Conservation (phyloP, 164 flowering plant species). For the Malania oleifera region DNA sequence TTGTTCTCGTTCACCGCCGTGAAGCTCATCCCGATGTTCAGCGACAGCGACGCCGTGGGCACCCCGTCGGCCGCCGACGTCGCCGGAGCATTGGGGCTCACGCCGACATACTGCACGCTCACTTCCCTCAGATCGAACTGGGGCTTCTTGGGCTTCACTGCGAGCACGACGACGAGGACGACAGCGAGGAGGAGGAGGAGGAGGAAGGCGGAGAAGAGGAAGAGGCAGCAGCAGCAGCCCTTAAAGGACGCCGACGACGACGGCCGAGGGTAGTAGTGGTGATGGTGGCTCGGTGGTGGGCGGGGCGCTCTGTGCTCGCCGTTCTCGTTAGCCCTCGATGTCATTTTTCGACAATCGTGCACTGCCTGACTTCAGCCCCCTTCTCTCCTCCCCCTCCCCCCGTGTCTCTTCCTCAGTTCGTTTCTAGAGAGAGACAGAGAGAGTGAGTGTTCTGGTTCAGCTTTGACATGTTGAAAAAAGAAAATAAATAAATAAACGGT, state of each 20-base stretch:
- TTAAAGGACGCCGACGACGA: conserved; percentile 48
- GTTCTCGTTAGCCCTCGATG: not conserved
- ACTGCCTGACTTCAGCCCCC: too few species aligned
- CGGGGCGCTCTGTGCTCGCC: not conserved
- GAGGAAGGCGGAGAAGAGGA: conserved; percentile 79
- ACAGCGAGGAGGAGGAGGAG: conserved; percentile 67
- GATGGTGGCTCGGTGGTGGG: not conserved
- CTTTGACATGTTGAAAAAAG: too few species aligned
- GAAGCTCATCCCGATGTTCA: conserved; percentile 66
- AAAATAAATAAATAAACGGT: too few species aligned
- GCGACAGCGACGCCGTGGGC: conserved; percentile 49
- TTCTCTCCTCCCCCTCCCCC: too few species aligned
- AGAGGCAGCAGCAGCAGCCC: conserved; percentile 97
- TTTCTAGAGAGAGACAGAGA: too few species aligned
- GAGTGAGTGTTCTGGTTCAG: too few species aligned
- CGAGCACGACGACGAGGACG: conserved; percentile 64
- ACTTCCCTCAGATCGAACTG: conserved; percentile 89
- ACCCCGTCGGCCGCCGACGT: conserved; percentile 17
- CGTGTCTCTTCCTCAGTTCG: too few species aligned
- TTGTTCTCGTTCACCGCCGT: conserved; percentile 87
- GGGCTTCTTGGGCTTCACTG: conserved; percentile 90
- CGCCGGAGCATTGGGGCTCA: conserved; percentile 30
- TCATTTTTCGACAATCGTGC: too few species aligned
- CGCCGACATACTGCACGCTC: conserved; percentile 79
- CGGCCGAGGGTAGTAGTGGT: conserved; percentile 31